Conservation (phyloP, 2,329 filamentous ascomycete genomes). For the Graphilbum sp. region DNA sequence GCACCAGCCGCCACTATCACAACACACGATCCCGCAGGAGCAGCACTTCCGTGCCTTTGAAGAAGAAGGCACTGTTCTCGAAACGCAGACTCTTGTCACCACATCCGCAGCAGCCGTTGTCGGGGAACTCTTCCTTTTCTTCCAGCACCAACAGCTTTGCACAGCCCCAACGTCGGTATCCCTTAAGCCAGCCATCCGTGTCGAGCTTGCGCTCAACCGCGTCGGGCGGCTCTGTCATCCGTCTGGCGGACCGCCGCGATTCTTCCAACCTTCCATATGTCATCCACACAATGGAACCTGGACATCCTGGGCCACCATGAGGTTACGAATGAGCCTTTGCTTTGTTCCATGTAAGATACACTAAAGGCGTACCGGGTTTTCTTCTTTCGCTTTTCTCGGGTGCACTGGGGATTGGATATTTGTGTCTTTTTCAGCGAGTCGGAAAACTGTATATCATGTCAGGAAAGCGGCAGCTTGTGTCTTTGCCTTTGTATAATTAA, state of each 20-base stretch:
- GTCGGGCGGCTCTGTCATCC: constrained; percentile 28
- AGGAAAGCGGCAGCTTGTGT: no score
- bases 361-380: no score
- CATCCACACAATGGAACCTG: constrained; percentile 9
- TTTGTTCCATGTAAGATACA: no score
- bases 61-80: no score
- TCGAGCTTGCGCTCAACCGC: constrained; percentile 22
- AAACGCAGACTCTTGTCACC: no score
- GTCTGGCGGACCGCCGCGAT: constrained; percentile 24
- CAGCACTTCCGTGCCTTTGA: no score
- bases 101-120: not conserved
- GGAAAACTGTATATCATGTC: no score
- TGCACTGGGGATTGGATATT: no score
- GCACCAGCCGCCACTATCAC: not conserved
- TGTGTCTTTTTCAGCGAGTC: no score
- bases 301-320: not conserved
- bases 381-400: no score
- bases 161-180: constrained; percentile 24
- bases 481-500: no score
- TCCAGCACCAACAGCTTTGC: constrained; percentile 23
- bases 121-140: not conserved
- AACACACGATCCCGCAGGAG: not conserved
- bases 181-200: constrained; percentile 20
- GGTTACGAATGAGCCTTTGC: no score
- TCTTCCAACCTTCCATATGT: constrained; percentile 21